Base-by-base conservation (phyloP, 2,329 filamentous ascomycete genomes). In the Curvularia sp. region DNA sequence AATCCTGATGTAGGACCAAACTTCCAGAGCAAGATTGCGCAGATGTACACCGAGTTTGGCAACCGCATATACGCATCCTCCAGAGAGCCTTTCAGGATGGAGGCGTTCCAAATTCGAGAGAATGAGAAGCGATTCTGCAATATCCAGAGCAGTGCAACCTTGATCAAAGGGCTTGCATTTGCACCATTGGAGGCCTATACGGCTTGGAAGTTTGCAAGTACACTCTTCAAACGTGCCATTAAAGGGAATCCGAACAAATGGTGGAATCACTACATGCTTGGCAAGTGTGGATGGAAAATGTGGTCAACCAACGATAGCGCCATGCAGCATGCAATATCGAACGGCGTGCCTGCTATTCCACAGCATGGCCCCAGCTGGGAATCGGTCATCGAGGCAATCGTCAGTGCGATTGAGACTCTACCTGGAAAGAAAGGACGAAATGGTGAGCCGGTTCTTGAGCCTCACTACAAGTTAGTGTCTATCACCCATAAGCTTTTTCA, bases 401-500 rank as follows among this genome's bases (percentile, higher is more conserved):
- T 83, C 13, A 82, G 83, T 60, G 84, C 89, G 2, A 86, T 91
- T 55, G 82, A 87, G 54, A 81, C 82, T 8, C 76, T 89, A 24
- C 88, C 88, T 1, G 82, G 85, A 60, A 85, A 85, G 59, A 83
- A 82, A 66, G 85, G 89, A 66, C 83, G 81, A 15, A 82, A 85
- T 83, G 71, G 88, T 38, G 92, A 97, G 60, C 92, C 91, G 0
- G 88, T 96, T 24, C 84, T 97, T 15, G 93, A 97, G 74, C 93
- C 93, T 3, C 93, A 97, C 73, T 97, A 96, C 82, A 97, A 96
- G 78, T 88, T 97, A 20, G 85, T 95, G 35, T 90, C 91, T 2
- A 81, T 95, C 22, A 79, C 93, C 6, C 88, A 96, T 79, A 97
- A 97, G 75, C 83, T 97, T 24, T 90, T 96, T 15, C 81, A 81